Percentiles rank a stretch among this genome's conserved stretches.
phyloP scores from a whole-genome alignment of 306 rosid species.

The Sindora glabra region DNA sequence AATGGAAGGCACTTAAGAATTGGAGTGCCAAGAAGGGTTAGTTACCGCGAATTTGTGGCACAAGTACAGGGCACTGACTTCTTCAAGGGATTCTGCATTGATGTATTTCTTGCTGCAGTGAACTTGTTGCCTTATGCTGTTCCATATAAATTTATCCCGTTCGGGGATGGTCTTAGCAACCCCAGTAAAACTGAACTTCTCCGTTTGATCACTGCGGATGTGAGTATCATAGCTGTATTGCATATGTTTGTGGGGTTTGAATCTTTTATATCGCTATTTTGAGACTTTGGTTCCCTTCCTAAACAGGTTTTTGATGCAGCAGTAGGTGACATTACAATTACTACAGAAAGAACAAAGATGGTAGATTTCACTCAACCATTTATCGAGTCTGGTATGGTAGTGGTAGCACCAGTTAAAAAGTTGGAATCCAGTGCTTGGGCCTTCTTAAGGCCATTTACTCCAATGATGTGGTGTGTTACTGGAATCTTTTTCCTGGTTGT shows the following conservation, averaged over 20 bases:
- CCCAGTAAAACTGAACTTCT: slow-evolving; percentile 69
- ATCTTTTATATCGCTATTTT: slow-evolving; percentile 9
- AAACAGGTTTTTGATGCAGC: slow-evolving; percentile 72
- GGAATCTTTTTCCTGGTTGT: slow-evolving; percentile 60
- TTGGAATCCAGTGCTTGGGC: slow-evolving; percentile 52
- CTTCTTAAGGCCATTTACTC: slow-evolving; percentile 77
- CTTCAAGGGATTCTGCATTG: slow-evolving; percentile 83
- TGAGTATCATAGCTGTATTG: slow-evolving; percentile 34
- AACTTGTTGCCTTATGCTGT: slow-evolving; percentile 93
- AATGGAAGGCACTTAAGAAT: slow-evolving; percentile 64
- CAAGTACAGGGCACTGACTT: slow-evolving; percentile 46
- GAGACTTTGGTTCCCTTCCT: slow-evolving; percentile 20
- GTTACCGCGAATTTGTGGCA: slow-evolving; percentile 63
- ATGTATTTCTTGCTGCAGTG: slow-evolving; percentile 83
- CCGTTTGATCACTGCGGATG: slow-evolving; percentile 59
- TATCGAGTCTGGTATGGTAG: slow-evolving; percentile 87
- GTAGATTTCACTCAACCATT: slow-evolving; percentile 95
- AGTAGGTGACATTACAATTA: slow-evolving; percentile 86
- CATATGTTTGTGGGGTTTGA: slow-evolving; percentile 1
- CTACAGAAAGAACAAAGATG: slow-evolving; percentile 77
- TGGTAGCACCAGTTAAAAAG: slow-evolving; percentile 65
- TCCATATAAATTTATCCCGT: slow-evolving; percentile 57
- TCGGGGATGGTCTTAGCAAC: slow-evolving; percentile 67
- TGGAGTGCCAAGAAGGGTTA: slow-evolving; percentile 69
- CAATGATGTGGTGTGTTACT: slow-evolving; percentile 68